Base-by-base conservation (phyloP, 345 rosid genomes). In the Lagerstroemia speciosa region DNA sequence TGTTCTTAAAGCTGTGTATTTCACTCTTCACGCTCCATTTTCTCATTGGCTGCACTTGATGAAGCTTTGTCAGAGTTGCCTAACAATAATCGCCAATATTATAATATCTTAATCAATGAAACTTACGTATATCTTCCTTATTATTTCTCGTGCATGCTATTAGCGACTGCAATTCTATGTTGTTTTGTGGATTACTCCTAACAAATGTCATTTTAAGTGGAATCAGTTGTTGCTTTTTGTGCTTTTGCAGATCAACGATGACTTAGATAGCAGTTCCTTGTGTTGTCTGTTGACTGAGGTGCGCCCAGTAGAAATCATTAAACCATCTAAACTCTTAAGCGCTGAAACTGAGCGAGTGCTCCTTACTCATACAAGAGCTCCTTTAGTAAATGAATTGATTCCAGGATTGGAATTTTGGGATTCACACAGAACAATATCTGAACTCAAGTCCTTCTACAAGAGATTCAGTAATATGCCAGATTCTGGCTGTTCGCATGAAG, bases 221-320 rank as follows among this genome's bases (percentile, higher is more conserved):
- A 38, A 38, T 5, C 7, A 38, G 12, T 38, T 1, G 12, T 11
- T 30, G 15, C 6, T 30, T 65, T 65, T 40, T 38, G 40, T 65
- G 52, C 24, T 77, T 73, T 64, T 80, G 70, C 85, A 94, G 99
- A 83, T 94, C 78, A 78, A 29, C 52, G 99, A 91, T 87, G 96
- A 91, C 79, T 77, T 72, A 45, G 95, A 91, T 67, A 91, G 97
- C 81, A 86, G 86, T 78, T 83, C 79, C 19, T 76, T 94, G 73
- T 88, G 88, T 77, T 77, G 90, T 75, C 76, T 94, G 65, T 83
- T 94, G 71, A 83, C 97, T 68, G 93, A 94, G 84, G 67, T 88
- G 67, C 88, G 93, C 76, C 99, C 98, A 1, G 99, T 89, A 71
- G 99, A 94, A 85, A 84, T 94, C 62, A 87, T 94, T 62, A 94